Evolutionary conservation across 2,329 filamentous ascomycete species (phyloP).

Genomic region (Penicillium aurantiogriseum): DNA sequence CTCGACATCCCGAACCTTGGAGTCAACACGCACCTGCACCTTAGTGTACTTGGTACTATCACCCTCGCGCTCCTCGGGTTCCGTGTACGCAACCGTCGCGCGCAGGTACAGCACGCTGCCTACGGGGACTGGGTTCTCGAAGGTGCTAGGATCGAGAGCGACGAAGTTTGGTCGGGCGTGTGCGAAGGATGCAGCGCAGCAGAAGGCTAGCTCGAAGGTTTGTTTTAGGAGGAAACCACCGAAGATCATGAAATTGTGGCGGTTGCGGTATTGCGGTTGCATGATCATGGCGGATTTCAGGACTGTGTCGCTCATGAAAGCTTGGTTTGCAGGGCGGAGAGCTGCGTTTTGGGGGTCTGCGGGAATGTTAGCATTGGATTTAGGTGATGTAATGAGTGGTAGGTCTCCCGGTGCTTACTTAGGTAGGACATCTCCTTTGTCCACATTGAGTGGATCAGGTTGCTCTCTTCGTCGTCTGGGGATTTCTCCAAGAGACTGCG

Average conservation of each 20-base stretch:
- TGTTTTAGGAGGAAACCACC: slow-evolving; percentile 72
- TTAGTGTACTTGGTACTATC: slow-evolving; percentile 54
- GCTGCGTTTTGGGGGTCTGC: slow-evolving; percentile 55
- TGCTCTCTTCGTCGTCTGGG: slow-evolving; percentile 68
- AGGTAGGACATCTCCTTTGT: slow-evolving; percentile 65
- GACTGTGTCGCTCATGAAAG: slow-evolving; percentile 62
- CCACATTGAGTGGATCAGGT: slow-evolving; percentile 73
- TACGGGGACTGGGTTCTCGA: slow-evolving; percentile 72
- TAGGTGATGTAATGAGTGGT: background rate
- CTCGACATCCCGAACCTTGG: slow-evolving; percentile 70
- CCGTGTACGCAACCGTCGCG: slow-evolving; percentile 69
- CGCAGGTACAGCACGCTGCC: slow-evolving; percentile 73
- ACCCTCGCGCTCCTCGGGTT: slow-evolving; percentile 54
- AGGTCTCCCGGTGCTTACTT: slow-evolving; percentile 34
- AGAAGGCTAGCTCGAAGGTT: slow-evolving; percentile 74
- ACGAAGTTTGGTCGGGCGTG: slow-evolving; percentile 69
- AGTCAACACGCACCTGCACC: slow-evolving; percentile 69
- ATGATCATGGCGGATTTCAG: slow-evolving; percentile 69
- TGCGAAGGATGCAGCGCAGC: slow-evolving; percentile 68
- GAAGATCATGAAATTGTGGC: slow-evolving; percentile 76
- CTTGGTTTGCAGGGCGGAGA: slow-evolving; percentile 56
- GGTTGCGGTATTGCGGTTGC: slow-evolving; percentile 69
- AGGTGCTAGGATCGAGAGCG: slow-evolving; percentile 70
- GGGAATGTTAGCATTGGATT: background rate
- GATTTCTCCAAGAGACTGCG: slow-evolving; percentile 63